Evolutionary conservation across 106 monocot species (phyloP).

Genomic region (Dendrobium catenatum): DNA sequence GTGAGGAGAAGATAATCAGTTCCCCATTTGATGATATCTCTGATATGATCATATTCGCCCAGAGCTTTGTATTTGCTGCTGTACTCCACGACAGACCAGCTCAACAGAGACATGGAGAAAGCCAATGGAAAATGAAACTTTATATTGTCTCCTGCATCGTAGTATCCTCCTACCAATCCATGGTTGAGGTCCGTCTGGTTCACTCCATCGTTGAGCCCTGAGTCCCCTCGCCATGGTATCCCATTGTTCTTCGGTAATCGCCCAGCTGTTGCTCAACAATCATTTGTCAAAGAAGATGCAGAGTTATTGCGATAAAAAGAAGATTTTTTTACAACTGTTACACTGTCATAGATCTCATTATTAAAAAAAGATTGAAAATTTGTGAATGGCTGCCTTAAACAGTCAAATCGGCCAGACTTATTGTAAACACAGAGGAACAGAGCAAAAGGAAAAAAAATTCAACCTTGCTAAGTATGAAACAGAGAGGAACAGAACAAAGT

Average conservation of each 20-base stretch:
- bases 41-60: constrained; percentile 77
- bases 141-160: constrained; percentile 95
- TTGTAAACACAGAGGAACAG: too few species aligned
- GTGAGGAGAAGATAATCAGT: constrained; percentile 83
- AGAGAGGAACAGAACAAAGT: neutral
- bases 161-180: constrained; percentile 96
- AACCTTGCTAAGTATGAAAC: neutral
- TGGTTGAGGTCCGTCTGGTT: constrained; percentile 52
- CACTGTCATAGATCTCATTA: too few species aligned
- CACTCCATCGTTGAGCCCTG: constrained; percentile 64
- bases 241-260: constrained; percentile 72
- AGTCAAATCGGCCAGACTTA: too few species aligned
- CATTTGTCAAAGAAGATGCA: too few species aligned
- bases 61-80: constrained; percentile 64
- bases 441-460: too few species aligned
- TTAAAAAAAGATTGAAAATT: too few species aligned
- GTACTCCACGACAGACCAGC: constrained; percentile 92
- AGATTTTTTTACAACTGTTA: too few species aligned
- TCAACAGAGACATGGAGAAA: constrained; percentile 87
- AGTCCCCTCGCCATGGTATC: constrained; percentile 68
- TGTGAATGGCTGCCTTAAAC: too few species aligned
- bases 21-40: constrained; percentile 93
- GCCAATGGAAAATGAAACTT: constrained; percentile 98
- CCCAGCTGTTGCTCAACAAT: constrained; percentile 41
- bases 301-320: too few species aligned